Evolutionary conservation across 257 asterid genomes (phyloP), one percentile per base, ranked within the genome.

Genomic region (Petunia axillaris): DNA sequence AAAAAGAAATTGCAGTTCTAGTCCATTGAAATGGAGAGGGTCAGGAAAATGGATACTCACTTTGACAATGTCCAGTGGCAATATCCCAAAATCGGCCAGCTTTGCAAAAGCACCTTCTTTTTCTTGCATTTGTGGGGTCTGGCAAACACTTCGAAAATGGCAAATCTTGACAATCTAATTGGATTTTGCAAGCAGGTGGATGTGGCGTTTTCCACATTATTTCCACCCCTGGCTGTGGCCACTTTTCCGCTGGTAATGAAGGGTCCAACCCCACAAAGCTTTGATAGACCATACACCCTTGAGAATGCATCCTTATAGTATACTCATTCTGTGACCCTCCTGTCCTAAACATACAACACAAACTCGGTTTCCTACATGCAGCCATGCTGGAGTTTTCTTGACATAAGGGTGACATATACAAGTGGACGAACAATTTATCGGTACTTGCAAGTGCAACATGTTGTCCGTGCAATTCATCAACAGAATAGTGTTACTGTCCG

Each of bases 151-250:
- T 83, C 1, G 94, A 89, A 63, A 81, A 86, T 1, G 87, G 85
- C 78, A 91, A 60, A 59, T 81, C 85, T 5, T 88, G 87, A 75
- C 96, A 91, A 78, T 88, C 91, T 10, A 79, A 59, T 7, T 79
- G 4, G 0, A 83, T 78, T 14, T 70, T 84, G 80, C 91, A 90
- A 75, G 46, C 68, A 0, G 94, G 93, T 77, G 85, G 87, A 46
- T 58, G 38, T 0, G 91, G 94, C 0, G 86, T 15, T 14, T 59
- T 78, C 86, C 89, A 88, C 88, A 81, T 82, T 52, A 91, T 82
- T 86, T 91, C 96, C 88, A 90, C 36, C 35, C 91, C 94, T 2
- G 93, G 94, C 8, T 81, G 64, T 10, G 94, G 88, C 96, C 96
- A 90, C 80, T 86, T 87, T 43, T 83, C 65, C 77, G 81, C 80